Evolutionary conservation across 208 protist species (phyloP).

Genomic region (Spongospora subterranea): DNA sequence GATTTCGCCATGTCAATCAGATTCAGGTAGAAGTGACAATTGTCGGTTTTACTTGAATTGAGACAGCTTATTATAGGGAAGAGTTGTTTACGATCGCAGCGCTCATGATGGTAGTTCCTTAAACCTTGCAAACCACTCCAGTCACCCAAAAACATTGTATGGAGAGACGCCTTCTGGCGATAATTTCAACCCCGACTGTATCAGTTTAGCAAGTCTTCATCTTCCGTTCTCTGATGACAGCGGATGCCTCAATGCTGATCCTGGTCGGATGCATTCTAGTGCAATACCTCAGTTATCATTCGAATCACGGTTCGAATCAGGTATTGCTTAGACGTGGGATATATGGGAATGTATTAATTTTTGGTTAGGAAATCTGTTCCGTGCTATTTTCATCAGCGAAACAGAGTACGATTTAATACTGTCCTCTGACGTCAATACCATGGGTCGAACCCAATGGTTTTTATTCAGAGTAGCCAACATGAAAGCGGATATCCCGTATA

Average conservation of each 20-base stretch:
- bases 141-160: background rate
- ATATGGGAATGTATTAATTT: conserved; percentile 77
- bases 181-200: background rate
- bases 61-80: too few species aligned
- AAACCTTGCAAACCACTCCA: background rate
- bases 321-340: background rate
- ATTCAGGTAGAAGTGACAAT: background rate
- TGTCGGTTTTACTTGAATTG: background rate
- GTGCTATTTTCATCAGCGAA: conserved; percentile 76
- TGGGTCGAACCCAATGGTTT: conserved; percentile 95
- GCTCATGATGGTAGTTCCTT: background rate
- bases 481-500: conserved; percentile 68
- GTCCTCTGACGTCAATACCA: conserved; percentile 88
- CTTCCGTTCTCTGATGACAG: background rate
- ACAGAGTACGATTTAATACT: conserved; percentile 92
- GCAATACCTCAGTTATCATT: background rate
- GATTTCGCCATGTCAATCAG: background rate
- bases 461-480: conserved; percentile 84
- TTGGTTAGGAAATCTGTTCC: conserved; percentile 90
- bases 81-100: conserved; percentile 28
- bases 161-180: background rate
- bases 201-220: background rate
- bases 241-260: background rate
- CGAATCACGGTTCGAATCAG: conserved; percentile 42
- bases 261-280: background rate